phyloP scores from a whole-genome alignment of 768 basidiomycete species.

The Mrakia frigida region DNA sequence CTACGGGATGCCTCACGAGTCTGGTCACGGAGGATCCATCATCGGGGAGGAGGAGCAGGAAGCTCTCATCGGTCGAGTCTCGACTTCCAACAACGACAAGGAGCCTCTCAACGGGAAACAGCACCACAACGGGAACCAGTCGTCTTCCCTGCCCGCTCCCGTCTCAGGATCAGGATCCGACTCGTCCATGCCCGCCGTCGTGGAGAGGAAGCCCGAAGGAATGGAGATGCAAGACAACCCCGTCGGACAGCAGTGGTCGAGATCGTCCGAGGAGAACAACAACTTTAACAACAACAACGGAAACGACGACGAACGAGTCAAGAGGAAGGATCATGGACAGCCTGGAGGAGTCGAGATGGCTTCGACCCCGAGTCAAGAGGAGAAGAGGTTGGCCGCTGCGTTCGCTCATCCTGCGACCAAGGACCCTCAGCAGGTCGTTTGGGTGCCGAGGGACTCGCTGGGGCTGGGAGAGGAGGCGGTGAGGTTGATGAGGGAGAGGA shows the following conservation, averaged over 20 bases:
- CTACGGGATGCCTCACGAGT: constrained; percentile 46
- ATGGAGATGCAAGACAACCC: constrained; percentile 10
- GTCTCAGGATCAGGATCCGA: constrained; percentile 20
- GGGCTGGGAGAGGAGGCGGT: constrained; percentile 58
- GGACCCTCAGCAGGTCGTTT: constrained; percentile 64
- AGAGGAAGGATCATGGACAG: neutral
- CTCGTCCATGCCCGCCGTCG: neutral
- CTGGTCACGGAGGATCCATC: constrained; percentile 37
- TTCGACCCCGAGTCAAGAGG: constrained; percentile 23
- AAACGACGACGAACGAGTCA: neutral
- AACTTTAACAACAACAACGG: neutral
- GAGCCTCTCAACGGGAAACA: constrained; percentile 19
- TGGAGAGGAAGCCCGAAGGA: neutral
- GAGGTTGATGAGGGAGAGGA: constrained; percentile 52
- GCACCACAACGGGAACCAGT: neutral
- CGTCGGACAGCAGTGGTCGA: neutral
- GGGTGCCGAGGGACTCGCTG: constrained; percentile 78
- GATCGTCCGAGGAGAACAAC: neutral
- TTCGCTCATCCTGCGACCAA: constrained; percentile 82
- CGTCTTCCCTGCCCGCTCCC: neutral
- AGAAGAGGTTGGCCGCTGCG: constrained; percentile 43
- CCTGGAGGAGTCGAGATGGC: neutral
- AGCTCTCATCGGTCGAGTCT: neutral
- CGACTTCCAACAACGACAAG: constrained; percentile 18
- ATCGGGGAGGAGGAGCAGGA: constrained; percentile 36